Conservation (phyloP, 1,284 basidiomycete species). For the Ustilago crameri region DNA sequence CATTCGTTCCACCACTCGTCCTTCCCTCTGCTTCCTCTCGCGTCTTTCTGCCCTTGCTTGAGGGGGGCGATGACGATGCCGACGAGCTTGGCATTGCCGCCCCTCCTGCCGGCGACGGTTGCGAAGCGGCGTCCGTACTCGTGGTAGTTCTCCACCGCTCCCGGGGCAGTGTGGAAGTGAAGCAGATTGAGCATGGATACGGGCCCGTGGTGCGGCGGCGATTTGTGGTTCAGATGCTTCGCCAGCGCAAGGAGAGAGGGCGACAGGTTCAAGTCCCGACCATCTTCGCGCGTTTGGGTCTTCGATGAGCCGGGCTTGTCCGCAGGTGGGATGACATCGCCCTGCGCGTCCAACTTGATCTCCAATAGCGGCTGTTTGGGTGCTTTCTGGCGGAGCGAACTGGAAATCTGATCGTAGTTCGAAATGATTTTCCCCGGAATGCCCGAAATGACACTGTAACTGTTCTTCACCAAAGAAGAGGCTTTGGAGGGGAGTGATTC, state of each 20-base stretch:
- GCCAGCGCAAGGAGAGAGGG: slow-evolving; percentile 35
- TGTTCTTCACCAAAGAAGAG: slow-evolving; percentile 2
- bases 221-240: slow-evolving; percentile 19
- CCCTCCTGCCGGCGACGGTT: slow-evolving; percentile 33
- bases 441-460: slow-evolving; percentile 30
- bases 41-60: slow-evolving; percentile 12
- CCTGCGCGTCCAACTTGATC: slow-evolving; percentile 19
- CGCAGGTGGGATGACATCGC: slow-evolving; percentile 21
- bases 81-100: slow-evolving; percentile 52
- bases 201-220: slow-evolving; percentile 17
- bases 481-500: neutral
- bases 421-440: slow-evolving; percentile 43
- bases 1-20: slow-evolving; percentile 51
- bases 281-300: slow-evolving; percentile 19
- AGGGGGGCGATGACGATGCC: slow-evolving; percentile 42
- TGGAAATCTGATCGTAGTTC: slow-evolving; percentile 35
- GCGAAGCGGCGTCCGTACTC: slow-evolving; percentile 47
- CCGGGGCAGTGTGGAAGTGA: slow-evolving; percentile 27
- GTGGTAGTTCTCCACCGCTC: slow-evolving; percentile 38
- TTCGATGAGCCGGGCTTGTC: neutral
- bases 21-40: slow-evolving; percentile 18
- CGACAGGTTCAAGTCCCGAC: slow-evolving; percentile 44
- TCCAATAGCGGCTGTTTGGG: slow-evolving; percentile 19
- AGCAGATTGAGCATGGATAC: slow-evolving; percentile 56
- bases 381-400: slow-evolving; percentile 6